Base-by-base conservation (phyloP, 805 yeast species). In the Saccharomycopsis oosterbeekiorum region DNA sequence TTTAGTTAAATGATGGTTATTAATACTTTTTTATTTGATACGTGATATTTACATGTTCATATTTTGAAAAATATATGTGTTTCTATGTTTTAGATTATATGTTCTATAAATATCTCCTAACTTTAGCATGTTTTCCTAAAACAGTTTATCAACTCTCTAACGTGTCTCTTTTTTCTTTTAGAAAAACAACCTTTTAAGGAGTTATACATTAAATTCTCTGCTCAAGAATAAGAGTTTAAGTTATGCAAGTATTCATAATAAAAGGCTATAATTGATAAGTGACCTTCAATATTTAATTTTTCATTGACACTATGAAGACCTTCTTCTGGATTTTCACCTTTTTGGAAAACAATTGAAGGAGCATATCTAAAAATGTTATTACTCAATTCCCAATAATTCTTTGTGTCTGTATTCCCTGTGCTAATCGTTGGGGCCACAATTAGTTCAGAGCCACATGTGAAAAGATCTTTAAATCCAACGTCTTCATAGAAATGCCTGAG, bases 321-420 rank as follows among this genome's bases (percentile, higher is more conserved):
- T 34, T 75, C 70, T 50, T 71, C 71, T 8, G 55, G 56, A 40
- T 55, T 55, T 12, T 56, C 57, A 15, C 29, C 50, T 29, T 55
- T 40, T 10, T 41, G 39, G 24, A 59, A 37, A 41, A 70, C 66
- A 21, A 73, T 70, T 39, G 78, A 79, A 12, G 89, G 86, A 53
- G 78, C 76, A 69, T 78, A 83, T 61, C 92, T 76, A 74, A 77
- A 87, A 59, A 87, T 84, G 67, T 85, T 80, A 42, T 75, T 70
- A 1, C 86, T 80, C 66, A 87, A 73, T 53, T 72, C 69, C 90
- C 89, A 85, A 71, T 84, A 87, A 67, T 80, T 76, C 61, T 76
- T 74, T 4, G 91, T 86, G 68, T 87, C 92, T 2, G 92, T 86
- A 71, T 85, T 86, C 21, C 86, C 91, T 1, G 87, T 76, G 78